Evolutionary conservation across 208 protist genomes (phyloP), one percentile per base, ranked within the genome.

Genomic region (Leptomonas pyrrhocoris): DNA sequence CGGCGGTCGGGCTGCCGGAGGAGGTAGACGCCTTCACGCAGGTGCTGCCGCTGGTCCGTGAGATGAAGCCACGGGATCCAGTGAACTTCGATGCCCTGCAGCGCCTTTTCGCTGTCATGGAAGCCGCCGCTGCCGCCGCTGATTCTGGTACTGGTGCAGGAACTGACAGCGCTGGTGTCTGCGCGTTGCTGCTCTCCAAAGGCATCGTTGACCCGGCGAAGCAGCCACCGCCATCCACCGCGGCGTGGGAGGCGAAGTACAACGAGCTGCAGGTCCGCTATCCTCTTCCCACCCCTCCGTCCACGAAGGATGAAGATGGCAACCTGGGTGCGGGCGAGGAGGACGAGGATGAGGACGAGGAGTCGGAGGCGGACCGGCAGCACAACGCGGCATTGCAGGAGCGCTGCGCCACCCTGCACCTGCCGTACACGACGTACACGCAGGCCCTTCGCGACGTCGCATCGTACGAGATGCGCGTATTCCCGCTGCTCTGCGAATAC

Each of bases 381-480:
- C 82, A 85, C 78, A 95, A 94, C 62, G 85, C 73, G 0, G 84
- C 74, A 15, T 75, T 95, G 43, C 81, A 79, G 50, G 79, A 68
- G 21, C 81, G 81, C 54, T 93, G 85, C 25, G 77, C 81, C 30
- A 57, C 55, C 51, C 78, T 92, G 21, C 57, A 83, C 23, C 27
- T 95, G n/a, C 68, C 84, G 28, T 91, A 90, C 54, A 84, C 69
- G 0, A 76, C 73, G 34, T 91, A 95, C 79, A 53, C 68, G 2
- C 54, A 80, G 28, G 87, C 88, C 0, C 59, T 96, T 18, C 78
- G 74, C 50, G 73, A 74, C n/a, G 64, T 92, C 0, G 85, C 86
- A 0, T 23, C 73, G 18, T 83, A 86, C 62, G 88, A 96, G 57
- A 79, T 88, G 66, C 79, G 84, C 28, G 73, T 89, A 11, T 88